Conservation (phyloP, 352 stramenopile genomes). For the Phytophthora pinifolia region DNA sequence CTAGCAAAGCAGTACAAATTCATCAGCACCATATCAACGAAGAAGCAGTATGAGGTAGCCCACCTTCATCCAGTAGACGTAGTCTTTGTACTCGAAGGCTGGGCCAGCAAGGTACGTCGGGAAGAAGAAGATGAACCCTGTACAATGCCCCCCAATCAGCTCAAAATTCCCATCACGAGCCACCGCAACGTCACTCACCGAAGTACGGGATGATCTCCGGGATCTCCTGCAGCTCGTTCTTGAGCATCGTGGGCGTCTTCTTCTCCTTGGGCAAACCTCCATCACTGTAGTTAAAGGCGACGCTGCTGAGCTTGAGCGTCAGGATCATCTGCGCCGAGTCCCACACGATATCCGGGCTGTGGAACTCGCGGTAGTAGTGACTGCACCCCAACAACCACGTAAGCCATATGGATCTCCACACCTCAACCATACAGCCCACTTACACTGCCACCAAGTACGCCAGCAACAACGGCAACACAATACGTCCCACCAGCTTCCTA, state of each 20-base stretch:
- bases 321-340: slow-evolving; percentile 87
- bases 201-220: slow-evolving; percentile 73
- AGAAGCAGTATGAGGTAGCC: not conserved
- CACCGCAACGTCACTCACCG: slow-evolving; percentile 33
- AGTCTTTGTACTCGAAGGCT: slow-evolving; percentile 87
- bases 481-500: slow-evolving; percentile 64
- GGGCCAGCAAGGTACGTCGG: slow-evolving; percentile 84
- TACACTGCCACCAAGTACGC: slow-evolving; percentile 71
- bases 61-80: slow-evolving; percentile 79
- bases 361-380: slow-evolving; percentile 86
- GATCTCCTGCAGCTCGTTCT: slow-evolving; percentile 69
- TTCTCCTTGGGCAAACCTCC: slow-evolving; percentile 68
- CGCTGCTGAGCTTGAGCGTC: slow-evolving; percentile 79
- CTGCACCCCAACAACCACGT: slow-evolving; percentile 22
- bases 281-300: slow-evolving; percentile 85
- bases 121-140: slow-evolving; percentile 89
- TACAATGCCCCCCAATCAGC: not conserved
- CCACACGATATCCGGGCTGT: slow-evolving; percentile 81
- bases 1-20: slow-evolving; percentile 16
- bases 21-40: not conserved
- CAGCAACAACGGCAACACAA: slow-evolving; percentile 63
- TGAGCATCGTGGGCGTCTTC: slow-evolving; percentile 68
- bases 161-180: not conserved
- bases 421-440: slow-evolving; percentile 3
- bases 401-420: not conserved